These are phyloP conservation scores for Ophiostoma sp. DNA, from an alignment of 2,329 filamentous ascomycete genomes.

Conservation along the genomic window DNA sequence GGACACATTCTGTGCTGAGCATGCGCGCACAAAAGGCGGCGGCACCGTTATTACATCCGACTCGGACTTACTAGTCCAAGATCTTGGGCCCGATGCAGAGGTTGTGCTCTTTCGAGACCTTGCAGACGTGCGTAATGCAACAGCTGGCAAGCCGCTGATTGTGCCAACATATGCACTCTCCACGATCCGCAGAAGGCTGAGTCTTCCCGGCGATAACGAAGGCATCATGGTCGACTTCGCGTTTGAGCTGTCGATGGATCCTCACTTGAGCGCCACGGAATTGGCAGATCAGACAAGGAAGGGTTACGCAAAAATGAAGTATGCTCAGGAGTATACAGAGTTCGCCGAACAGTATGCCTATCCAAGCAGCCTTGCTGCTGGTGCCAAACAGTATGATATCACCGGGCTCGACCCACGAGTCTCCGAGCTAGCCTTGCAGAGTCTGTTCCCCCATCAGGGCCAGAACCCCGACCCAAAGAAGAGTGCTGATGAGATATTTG, in stretches of 20 bases:
- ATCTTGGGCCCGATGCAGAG: slow-evolving; percentile 55
- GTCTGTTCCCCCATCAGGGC: slow-evolving; percentile 15
- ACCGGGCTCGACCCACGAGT: slow-evolving; percentile 30
- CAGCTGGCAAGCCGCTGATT: slow-evolving; percentile 19
- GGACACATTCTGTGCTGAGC: slow-evolving; percentile 69
- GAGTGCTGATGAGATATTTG: slow-evolving; percentile 31
- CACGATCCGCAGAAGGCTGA: neutral
- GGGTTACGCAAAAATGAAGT: slow-evolving; percentile 19
- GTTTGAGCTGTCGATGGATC: slow-evolving; percentile 33
- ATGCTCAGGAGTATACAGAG: slow-evolving; percentile 27
- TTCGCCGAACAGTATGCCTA: slow-evolving; percentile 30
- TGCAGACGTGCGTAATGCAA: slow-evolving; percentile 30
- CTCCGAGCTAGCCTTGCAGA: slow-evolving; percentile 30
- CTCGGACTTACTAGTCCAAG: slow-evolving; percentile 74
- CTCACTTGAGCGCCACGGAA: slow-evolving; percentile 27
- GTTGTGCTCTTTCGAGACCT: slow-evolving; percentile 67
- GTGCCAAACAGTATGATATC: slow-evolving; percentile 7
- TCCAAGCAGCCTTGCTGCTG: neutral
- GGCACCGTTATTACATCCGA: slow-evolving; percentile 71
- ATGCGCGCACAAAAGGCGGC: slow-evolving; percentile 44
- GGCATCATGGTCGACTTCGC: slow-evolving; percentile 27
- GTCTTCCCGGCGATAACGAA: neutral
- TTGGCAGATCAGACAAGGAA: slow-evolving; percentile 29
- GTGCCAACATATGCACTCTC: slow-evolving; percentile 28
- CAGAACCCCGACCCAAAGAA: neutral